Base-by-base conservation (phyloP, 495 filamentous ascomycete species). In the Hapsidospora chrysogenum region DNA sequence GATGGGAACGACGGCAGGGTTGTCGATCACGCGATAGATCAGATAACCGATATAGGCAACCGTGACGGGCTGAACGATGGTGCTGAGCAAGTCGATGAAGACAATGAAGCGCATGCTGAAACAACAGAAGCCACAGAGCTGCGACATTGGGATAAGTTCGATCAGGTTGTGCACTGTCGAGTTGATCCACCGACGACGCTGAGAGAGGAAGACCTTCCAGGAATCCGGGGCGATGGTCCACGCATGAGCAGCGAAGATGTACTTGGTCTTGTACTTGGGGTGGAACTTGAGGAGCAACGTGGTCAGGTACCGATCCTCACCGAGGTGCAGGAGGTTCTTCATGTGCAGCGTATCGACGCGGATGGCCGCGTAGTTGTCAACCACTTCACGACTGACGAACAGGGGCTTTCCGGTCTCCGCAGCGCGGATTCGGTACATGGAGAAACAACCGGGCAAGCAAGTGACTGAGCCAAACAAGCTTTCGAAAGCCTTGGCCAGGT, bases 41-140 rank as follows among this genome's bases (percentile, higher is more conserved):
- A 96, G 65, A 54, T 99, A 99, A 32, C 67, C 64, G 41, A 99
- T 77, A 47, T 96, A 99, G 17, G 70, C 87, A n/a, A 92, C 65
- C 1, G 76, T 87, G 29, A 94, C 89, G 2, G 89, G 89, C 50
- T 87, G 83, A 33, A 96, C 76, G 38, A 96, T 56, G 20, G 89
- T 99, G 37, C 78, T 83, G 37, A 99, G 63, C 29, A 99, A 66
- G 52, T 99, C 89, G 38, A 96, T 54, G 48, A 99, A 92, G 43
- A 99, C 87, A 40, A 99, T 66, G 60, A 99, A 99, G 45, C 89
- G 74, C 89, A 99, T 99, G 55, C 79, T 85, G 67, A 99, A 99
- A 59, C 92, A 96, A 66, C 89, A 99, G 73, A 99, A 99, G 54
- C 89, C 89, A 58, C 89, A 99, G 20, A 99, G 74, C 51, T 96